These are phyloP conservation scores for Camellia japonica DNA, from an alignment of 148 eudicot genomes.

Conservation along the genomic window DNA sequence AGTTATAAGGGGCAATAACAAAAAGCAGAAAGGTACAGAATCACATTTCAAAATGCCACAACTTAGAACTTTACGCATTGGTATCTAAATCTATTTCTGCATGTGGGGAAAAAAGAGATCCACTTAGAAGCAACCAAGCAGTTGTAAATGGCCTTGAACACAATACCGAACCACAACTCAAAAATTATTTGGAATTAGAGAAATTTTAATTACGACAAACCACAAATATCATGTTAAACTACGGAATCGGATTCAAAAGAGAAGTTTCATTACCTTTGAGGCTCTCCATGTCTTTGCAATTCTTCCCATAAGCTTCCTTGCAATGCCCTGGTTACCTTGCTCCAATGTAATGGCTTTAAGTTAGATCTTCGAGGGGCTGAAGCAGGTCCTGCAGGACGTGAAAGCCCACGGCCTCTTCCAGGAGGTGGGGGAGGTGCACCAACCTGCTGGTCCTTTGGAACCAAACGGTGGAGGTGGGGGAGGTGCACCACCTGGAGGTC, in stretches of 20 bases:
- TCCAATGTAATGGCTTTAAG: conserved; percentile 90
- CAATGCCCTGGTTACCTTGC: conserved; percentile 89
- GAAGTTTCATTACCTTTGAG: conserved; percentile 66
- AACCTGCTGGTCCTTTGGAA: conserved; percentile 14
- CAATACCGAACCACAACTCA: conserved; percentile 8
- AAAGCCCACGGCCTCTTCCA: conserved; percentile 79
- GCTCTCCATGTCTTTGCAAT: conserved; percentile 70
- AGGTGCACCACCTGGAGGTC: conserved; percentile 68
- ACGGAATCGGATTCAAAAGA: conserved; percentile 20
- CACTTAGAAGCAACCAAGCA: not conserved
- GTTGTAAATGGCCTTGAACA: not conserved
- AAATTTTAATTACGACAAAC: not conserved
- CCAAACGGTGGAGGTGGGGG: conserved; percentile 44
- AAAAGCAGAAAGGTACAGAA: not conserved
- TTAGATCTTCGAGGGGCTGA: conserved; percentile 57
- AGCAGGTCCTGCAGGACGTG: conserved; percentile 45
- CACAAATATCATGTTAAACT: not conserved
- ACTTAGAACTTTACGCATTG: not conserved
- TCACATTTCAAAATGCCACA: conserved; percentile 2
- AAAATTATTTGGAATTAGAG: not conserved
- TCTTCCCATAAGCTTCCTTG: conserved; percentile 99
- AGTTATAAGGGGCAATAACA: conserved; percentile 3
- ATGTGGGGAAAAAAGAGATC: not conserved
- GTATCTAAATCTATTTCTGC: not conserved
- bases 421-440: conserved; percentile 48